Conservation (phyloP, 441 rosid genomes). For the Eutrema salsugineum region DNA sequence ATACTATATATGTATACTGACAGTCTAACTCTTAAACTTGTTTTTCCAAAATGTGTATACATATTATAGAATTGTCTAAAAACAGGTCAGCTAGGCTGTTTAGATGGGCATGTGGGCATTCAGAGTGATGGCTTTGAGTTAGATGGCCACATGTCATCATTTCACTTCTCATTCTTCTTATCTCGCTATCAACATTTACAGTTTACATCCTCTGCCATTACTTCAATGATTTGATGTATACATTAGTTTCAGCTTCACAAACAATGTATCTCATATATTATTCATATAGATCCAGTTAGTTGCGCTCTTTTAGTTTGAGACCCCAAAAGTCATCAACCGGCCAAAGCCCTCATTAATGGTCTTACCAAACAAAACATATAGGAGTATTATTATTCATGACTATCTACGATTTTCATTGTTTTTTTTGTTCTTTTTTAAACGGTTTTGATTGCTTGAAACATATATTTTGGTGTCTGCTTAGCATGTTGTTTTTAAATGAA, state of each 20-base stretch:
- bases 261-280: neutral
- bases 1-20: constrained; percentile 7
- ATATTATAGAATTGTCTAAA: constrained; percentile 1
- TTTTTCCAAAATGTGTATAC: neutral
- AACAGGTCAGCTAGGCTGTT: constrained; percentile 8
- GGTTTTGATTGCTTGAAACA: neutral
- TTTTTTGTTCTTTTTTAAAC: too few relatives aligned
- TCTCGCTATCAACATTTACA: constrained; percentile 17
- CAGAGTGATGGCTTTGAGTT: constrained; percentile 10
- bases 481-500: neutral
- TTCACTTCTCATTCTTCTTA: constrained; percentile 9
- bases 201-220: neutral
- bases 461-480: neutral
- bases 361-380: constrained; percentile 15
- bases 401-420: neutral
- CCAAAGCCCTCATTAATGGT: neutral
- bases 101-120: neutral
- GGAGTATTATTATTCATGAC: neutral
- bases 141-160: constrained; percentile 15
- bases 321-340: neutral
- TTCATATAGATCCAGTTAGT: neutral
- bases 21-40: neutral
- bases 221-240: constrained; percentile 1
- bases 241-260: neutral
- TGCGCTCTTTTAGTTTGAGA: neutral